Percentiles rank a stretch among this genome's conserved stretches.
Conservation (phyloP, 2,329 filamentous ascomycete species). For the Penicillium palitans region DNA sequence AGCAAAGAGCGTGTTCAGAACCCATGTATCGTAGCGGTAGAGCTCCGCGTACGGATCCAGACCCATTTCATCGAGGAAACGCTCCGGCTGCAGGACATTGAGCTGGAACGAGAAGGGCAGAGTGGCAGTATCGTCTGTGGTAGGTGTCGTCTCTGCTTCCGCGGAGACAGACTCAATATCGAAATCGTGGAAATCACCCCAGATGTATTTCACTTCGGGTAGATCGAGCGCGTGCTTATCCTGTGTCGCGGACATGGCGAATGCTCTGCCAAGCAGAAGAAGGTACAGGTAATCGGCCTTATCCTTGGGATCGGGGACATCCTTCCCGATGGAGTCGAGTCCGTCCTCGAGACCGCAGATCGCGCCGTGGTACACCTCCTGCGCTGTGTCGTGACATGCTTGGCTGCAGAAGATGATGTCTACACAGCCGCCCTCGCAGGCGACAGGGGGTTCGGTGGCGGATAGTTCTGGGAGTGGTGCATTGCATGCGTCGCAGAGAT, state of each 20-base stretch:
- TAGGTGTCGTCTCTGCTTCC: conserved; percentile 5
- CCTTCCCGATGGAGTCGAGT: conserved; percentile 59
- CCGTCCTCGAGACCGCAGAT: conserved; percentile 55
- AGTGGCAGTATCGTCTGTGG: conserved; percentile 39
- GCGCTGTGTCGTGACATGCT: conserved; percentile 57
- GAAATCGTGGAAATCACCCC: conserved; percentile 60
- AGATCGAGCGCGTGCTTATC: conserved; percentile 60
- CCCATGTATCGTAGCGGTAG: conserved; percentile 50
- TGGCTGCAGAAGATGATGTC: conserved; percentile 62
- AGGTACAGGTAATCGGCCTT: conserved; percentile 61
- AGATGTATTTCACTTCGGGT: conserved; percentile 63
- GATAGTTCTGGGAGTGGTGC: conserved; percentile 64
- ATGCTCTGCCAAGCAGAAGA: conserved; percentile 57
- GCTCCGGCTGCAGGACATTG: conserved; percentile 59
- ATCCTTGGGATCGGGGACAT: conserved; percentile 58
- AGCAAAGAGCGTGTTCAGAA: conserved; percentile 86
- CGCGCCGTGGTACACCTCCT: conserved; percentile 58
- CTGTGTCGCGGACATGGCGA: conserved; percentile 63
- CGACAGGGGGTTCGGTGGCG: conserved; percentile 38
- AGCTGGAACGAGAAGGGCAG: conserved; percentile 63
- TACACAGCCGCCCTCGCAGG: conserved; percentile 55
- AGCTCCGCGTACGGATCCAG: conserved; percentile 58
- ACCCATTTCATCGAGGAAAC: conserved; percentile 64
- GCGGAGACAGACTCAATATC: conserved; percentile 17
- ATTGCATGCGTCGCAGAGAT: conserved; percentile 87